Base-by-base conservation (phyloP, 768 basidiomycete species). In the Mycena metata region DNA sequence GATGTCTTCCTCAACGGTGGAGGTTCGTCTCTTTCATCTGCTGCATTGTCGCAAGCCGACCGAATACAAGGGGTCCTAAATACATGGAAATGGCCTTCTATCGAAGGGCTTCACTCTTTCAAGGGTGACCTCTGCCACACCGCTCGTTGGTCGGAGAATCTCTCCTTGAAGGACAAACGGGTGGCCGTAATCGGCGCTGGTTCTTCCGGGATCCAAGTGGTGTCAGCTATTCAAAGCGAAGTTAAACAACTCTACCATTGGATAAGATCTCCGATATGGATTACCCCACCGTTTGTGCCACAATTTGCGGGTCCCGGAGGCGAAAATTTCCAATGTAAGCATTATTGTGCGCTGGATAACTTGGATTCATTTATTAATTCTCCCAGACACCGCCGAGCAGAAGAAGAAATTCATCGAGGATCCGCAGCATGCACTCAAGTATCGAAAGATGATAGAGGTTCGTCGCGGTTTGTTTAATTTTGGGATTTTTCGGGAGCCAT, bases 381-480 rank as follows among this genome's bases (percentile, higher is more conserved):
- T 47, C 43, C 46, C 80, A 69, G 80, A 76, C 64, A 73, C 80
- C 7, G 79, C 82, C 5, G 82, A 83, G 42, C 86, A 88, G 71
- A 80, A 78, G 49, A 72, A 75, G 16, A 69, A 70, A 12, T 84
- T 88, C 71, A 76, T 76, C 24, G 69, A 69, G 7, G 77, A 86
- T 60, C 79, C 81, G 0, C 74, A 70, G 45, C 83, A 80, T 50
- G 84, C 81, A 65, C 76, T 82, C 47, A 72, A 77, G 52, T 85
- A 88, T 73, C 76, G 84, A 15, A 83, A 83, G 41, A 74, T 72
- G 33, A 65, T 86, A 5, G 85, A 88, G 66, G 69, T 64, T 0
- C 30, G 35, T 30, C 59, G 35, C 17, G 24, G 46, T 33, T 50
- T 50, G 46, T 33, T 50, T 50, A 36, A 33, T 46, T 60, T 45